Conservation (phyloP, 2,329 filamentous ascomycete species). For the Colletotrichum gloeosporioides region DNA sequence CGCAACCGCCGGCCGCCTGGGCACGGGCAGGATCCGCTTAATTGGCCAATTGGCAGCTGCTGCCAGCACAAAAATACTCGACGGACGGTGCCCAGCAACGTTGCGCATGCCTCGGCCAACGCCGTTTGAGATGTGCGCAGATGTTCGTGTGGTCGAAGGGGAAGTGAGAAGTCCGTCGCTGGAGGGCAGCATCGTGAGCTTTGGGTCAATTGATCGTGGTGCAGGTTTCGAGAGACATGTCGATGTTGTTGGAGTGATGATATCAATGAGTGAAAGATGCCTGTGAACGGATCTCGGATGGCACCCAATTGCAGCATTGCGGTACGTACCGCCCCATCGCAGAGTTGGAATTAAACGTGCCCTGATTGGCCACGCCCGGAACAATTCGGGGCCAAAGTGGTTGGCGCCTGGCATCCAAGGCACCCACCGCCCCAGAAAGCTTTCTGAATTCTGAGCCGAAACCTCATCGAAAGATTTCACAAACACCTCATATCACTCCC, state of each 20-base stretch:
- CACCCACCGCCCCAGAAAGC: conserved; percentile 48
- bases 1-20: conserved; percentile 8
- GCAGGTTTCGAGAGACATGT: not conserved
- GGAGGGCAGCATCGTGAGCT: not conserved
- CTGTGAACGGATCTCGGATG: conserved; percentile 1
- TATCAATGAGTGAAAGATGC: not conserved
- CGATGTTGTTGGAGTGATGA: not conserved
- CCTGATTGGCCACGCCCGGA: conserved; percentile 44
- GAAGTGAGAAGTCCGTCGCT: not conserved
- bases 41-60: conserved; percentile 21
- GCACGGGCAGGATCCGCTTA: conserved; percentile 19
- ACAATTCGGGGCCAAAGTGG: conserved; percentile 41
- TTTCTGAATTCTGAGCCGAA: conserved; percentile 43
- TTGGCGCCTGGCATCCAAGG: conserved; percentile 45
- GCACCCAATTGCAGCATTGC: not conserved
- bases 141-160: not conserved
- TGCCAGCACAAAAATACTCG: not conserved
- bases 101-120: not conserved
- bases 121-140: not conserved
- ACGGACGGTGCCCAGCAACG: not conserved
- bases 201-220: not conserved
- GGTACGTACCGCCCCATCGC: not conserved
- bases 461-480: conserved; percentile 51
- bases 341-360: conserved; percentile 5
- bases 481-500: conserved; percentile 60